Percentiles rank a stretch among this genome's conserved stretches.
Conservation (phyloP, 2,329 filamentous ascomycete genomes). For the Graphiopsis chlorocephala region DNA sequence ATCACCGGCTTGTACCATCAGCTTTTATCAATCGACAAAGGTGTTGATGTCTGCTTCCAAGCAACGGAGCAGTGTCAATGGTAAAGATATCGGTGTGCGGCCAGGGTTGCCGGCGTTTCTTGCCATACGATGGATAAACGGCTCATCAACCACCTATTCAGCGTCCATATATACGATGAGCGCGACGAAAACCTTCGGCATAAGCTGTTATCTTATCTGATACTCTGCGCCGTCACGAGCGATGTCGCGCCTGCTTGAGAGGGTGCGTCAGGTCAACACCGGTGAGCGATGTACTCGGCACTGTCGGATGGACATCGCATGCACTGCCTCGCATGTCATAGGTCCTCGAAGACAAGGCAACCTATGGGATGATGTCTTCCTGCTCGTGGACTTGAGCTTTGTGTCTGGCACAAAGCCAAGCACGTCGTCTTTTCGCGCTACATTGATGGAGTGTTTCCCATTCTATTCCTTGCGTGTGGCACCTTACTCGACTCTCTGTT, state of each 20-base stretch:
- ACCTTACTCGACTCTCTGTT: background rate
- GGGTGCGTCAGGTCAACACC: background rate
- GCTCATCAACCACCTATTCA: background rate
- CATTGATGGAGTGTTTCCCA: background rate
- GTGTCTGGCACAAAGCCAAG: background rate
- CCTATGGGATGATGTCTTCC: background rate
- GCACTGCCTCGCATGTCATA: background rate
- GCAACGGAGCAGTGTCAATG: background rate
- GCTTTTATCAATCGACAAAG: background rate
- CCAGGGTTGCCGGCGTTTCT: background rate
- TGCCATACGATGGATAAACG: background rate
- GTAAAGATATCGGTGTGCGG: background rate
- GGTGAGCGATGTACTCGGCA: background rate
- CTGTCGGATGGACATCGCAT: background rate
- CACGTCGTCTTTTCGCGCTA: background rate
- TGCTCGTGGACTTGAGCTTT: background rate
- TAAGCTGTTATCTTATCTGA: constrained; percentile 2
- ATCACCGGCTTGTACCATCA: background rate
- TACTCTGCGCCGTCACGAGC: background rate
- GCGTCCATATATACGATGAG: background rate
- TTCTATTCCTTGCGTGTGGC: background rate
- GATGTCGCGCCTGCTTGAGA: background rate
- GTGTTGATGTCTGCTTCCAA: background rate
- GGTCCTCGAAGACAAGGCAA: background rate
- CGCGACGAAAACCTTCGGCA: background rate